Evolutionary conservation across 2,329 filamentous ascomycete genomes (phyloP).

Genomic region (Orbilia ellipsospora): DNA sequence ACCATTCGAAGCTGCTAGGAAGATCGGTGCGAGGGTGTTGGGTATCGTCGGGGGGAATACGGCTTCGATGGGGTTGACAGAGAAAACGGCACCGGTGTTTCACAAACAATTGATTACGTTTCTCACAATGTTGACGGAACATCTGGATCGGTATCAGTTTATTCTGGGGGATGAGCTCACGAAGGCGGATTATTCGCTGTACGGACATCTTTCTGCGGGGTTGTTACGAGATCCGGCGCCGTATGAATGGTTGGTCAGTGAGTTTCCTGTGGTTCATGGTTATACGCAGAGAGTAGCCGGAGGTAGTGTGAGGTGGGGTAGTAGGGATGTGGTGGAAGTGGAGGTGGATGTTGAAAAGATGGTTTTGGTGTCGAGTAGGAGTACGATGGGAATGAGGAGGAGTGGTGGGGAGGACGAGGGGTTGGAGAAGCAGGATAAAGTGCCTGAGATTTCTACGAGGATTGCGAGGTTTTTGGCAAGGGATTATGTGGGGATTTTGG

Average conservation of each 20-base stretch:
- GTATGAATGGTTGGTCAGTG: conserved; percentile 28
- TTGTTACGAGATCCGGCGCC: conserved; percentile 42
- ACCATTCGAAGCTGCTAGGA: conserved; percentile 16
- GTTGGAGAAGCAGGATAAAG: conserved; percentile 21
- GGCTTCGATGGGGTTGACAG: conserved; percentile 22
- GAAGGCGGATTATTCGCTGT: conserved; percentile 35
- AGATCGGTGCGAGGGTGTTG: conserved; percentile 18
- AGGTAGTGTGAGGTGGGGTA: conserved; percentile 34
- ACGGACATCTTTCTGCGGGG: conserved; percentile 25
- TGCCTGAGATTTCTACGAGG: conserved; percentile 36
- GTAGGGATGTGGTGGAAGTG: conserved; percentile 31
- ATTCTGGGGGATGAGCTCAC: conserved; percentile 33
- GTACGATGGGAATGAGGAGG: conserved; percentile 38
- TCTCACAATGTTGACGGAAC: conserved; percentile 32
- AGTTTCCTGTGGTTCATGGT: conserved; percentile 36
- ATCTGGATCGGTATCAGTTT: conserved; percentile 48
- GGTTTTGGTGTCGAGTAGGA: conserved; percentile 15
- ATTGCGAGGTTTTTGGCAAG: conserved; percentile 19
- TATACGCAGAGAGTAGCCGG: conserved; percentile 36
- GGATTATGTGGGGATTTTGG: conserved; percentile 36
- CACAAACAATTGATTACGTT: conserved; percentile 25
- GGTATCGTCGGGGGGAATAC: conserved; percentile 19
- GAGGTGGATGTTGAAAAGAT: conserved; percentile 26
- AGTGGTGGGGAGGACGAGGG: conserved; percentile 11
- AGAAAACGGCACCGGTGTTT: conserved; percentile 20